Base-by-base conservation (phyloP, 2,329 filamentous ascomycete genomes). In the Trichoderma afroharzianum region DNA sequence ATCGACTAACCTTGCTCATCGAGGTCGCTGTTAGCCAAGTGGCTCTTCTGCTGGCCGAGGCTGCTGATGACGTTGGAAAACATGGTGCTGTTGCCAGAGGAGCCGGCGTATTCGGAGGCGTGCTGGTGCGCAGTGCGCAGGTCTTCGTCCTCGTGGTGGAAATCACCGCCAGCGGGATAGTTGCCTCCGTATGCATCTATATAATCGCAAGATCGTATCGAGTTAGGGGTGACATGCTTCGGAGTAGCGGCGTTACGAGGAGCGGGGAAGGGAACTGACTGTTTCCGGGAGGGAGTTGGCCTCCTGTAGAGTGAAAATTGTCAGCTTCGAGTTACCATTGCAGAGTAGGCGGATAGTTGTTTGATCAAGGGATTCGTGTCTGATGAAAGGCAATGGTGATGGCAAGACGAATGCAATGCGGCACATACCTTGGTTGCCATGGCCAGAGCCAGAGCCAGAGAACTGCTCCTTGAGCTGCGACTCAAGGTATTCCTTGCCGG, bases 51-150 rank as follows among this genome's bases (percentile, higher is more conserved):
- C 80, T 86, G 81, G 21, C 81, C 80, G 61, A 89, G 80, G 55
- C 82, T 77, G 68, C 82, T 81, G 36, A 88, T 79, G 71, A 89
- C 80, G 75, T 73, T 80, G 71, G 83, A 82, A 77, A 89, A 89
- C 71, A 89, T 78, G 76, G 83, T 81, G 76, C 77, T 77, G 76
- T 83, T 82, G 63, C 85, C 85, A 28, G 83, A 85, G 39, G 77
- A 79, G 70, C 86, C 85, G 26, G 85, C 83, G 69, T 83, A 81
- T 36, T 82, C 79, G 73, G 81, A 80, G 21, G 87, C 87, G 63
- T 85, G 82, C 69, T 85, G 80, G 70, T 85, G 83, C 6, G 86
- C 85, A 24, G 81, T 81, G 43, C 80, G 78, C 73, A 87, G 80
- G 76, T 88, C 85, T 71, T 87, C 82, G 75, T 85, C 82, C 73